Evolutionary conservation across 1,284 basidiomycete genomes (phyloP).

Genomic region (Ustilago xerochloae): DNA sequence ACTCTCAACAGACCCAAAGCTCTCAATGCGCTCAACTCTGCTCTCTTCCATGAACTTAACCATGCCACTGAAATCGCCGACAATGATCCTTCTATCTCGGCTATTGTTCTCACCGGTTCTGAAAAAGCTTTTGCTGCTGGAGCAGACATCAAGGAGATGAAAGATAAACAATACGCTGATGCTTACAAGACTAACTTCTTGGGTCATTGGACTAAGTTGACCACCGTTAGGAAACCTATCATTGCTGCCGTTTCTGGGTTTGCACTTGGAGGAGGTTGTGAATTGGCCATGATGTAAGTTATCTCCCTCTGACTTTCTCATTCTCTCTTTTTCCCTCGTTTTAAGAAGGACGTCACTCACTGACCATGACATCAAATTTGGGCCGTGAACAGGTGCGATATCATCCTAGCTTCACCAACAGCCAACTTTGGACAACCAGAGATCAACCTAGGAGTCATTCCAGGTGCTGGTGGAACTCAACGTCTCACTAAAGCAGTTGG

Average conservation of each 20-base stretch:
- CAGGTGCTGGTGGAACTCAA: conserved; percentile 85
- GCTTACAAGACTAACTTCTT: conserved; percentile 91
- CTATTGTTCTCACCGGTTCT: conserved; percentile 92
- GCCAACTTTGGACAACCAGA: conserved; percentile 97
- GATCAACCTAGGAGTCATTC: conserved; percentile 96
- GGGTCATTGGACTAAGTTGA: conserved; percentile 84
- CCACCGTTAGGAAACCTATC: conserved; percentile 86
- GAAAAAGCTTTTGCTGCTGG: conserved; percentile 95
- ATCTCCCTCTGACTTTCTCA: conserved; percentile 6
- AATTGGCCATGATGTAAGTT: conserved; percentile 87
- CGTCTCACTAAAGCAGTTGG: conserved; percentile 87
- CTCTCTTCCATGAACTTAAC: conserved; percentile 76
- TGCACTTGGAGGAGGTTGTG: conserved; percentile 95
- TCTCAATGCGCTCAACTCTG: conserved; percentile 76
- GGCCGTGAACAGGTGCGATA: conserved; percentile 76
- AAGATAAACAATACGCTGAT: conserved; percentile 85
- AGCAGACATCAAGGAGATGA: conserved; percentile 94
- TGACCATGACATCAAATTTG: not conserved
- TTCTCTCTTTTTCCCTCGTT: not conserved
- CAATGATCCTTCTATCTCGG: conserved; percentile 71
- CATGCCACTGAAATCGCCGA: conserved; percentile 81
- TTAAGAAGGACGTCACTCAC: not conserved
- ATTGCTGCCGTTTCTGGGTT: conserved; percentile 96
- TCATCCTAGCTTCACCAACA: conserved; percentile 91
- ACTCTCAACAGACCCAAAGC: conserved; percentile 96